Evolutionary conservation across 2,329 filamentous ascomycete genomes (phyloP).

Genomic region (Botrytis tulipae): DNA sequence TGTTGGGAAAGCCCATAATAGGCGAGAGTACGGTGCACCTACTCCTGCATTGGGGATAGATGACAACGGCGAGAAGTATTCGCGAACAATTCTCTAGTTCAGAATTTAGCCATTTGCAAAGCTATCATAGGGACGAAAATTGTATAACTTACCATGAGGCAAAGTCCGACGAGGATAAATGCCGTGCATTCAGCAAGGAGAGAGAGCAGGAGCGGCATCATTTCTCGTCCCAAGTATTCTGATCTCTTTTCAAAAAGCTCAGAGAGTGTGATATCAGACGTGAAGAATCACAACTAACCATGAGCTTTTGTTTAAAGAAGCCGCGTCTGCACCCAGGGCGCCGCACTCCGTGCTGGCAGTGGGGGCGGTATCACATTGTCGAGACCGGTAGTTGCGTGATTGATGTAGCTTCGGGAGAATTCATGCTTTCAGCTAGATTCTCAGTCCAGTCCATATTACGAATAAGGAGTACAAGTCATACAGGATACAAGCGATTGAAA

Average conservation of each 20-base stretch:
- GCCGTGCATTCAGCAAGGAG: not conserved
- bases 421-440: not conserved
- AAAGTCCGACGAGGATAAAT: not conserved
- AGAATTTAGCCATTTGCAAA: not conserved
- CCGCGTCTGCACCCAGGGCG: not conserved
- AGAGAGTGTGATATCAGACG: not conserved
- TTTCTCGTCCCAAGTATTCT: not conserved
- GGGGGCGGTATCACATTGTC: not conserved
- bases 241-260: not conserved
- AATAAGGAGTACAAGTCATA: not conserved
- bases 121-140: not conserved
- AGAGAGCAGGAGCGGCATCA: not conserved
- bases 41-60: not conserved
- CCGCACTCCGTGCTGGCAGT: not conserved
- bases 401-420: not conserved
- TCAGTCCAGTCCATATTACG: not conserved
- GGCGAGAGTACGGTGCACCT: not conserved
- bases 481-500: not conserved
- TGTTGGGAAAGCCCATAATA: not conserved
- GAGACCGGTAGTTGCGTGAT: not conserved
- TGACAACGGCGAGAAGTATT: not conserved
- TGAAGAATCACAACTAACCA: not conserved
- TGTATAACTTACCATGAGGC: not conserved
- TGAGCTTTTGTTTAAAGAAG: not conserved
- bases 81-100: not conserved